phyloP scores from a whole-genome alignment of 441 rosid genomes.

The Flueggea neowawraea region DNA sequence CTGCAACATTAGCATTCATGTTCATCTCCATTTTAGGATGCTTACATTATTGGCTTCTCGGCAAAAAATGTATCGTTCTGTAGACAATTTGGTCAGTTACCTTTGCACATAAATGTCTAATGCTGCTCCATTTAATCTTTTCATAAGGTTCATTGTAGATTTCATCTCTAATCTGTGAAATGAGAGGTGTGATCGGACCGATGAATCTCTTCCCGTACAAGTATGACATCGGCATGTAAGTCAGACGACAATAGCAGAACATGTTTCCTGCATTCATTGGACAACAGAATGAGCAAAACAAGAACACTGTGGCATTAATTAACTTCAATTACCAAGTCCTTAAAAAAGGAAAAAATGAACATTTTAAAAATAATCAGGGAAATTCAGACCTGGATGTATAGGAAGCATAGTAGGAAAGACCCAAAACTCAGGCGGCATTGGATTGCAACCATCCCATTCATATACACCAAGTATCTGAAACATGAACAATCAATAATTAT shows the following conservation, averaged over 20 bases:
- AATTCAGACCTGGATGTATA: constrained; percentile 35
- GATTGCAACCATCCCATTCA: constrained; percentile 63
- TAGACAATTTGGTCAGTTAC: constrained; percentile 12
- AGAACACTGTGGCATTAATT: too few relatives aligned
- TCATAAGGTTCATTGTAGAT: constrained; percentile 27
- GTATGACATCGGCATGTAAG: constrained; percentile 74
- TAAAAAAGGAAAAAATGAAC: too few relatives aligned
- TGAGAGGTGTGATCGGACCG: constrained; percentile 60
- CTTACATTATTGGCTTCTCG: not conserved
- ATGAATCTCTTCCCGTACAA: constrained; percentile 66
- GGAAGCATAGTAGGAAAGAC: constrained; percentile 43
- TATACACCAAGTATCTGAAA: constrained; percentile 37
- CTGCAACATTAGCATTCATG: constrained; percentile 13
- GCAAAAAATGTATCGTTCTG: not conserved
- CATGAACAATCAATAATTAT: not conserved
- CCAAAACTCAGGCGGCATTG: constrained; percentile 70
- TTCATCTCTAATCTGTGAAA: constrained; percentile 26
- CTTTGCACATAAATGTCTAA: constrained; percentile 59
- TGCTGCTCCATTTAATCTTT: constrained; percentile 7
- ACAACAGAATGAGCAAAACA: too few relatives aligned
- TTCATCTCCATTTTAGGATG: not conserved
- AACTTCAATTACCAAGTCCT: too few relatives aligned
- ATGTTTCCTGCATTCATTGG: constrained; percentile 41
- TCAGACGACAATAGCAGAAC: constrained; percentile 61
- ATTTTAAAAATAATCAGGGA: too few relatives aligned